Evolutionary conservation across 345 rosid species (phyloP).

Genomic region (Acer yangbiense): DNA sequence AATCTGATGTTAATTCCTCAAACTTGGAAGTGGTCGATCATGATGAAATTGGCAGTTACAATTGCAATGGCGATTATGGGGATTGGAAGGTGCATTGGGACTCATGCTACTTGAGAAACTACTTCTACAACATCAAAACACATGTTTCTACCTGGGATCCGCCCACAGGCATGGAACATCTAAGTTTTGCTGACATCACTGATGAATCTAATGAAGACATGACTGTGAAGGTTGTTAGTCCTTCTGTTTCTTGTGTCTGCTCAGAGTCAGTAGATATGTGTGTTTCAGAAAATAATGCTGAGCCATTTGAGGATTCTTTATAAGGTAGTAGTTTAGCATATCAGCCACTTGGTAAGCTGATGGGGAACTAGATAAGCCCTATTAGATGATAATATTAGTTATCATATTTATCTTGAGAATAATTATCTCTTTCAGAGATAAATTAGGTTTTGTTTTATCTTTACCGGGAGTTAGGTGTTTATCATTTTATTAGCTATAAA

Average conservation of each 20-base stretch:
- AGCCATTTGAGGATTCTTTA: conserved; percentile 26
- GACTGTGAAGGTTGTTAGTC: conserved; percentile 24
- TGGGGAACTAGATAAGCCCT: no score
- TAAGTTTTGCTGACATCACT: conserved; percentile 22
- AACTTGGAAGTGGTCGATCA: conserved; percentile 21
- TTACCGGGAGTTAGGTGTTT: no score
- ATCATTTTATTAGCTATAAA: no score
- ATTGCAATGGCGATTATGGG: conserved; percentile 29
- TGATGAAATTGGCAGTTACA: conserved; percentile 26
- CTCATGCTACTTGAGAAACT: conserved; percentile 61
- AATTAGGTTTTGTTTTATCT: no score
- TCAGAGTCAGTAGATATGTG: conserved; percentile 10
- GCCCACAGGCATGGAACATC: conserved; percentile 72
- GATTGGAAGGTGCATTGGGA: conserved; percentile 88
- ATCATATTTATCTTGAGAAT: no score
- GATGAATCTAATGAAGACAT: conserved; percentile 40
- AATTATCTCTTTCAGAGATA: no score
- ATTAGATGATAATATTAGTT: no score
- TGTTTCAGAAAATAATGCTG: conserved; percentile 13
- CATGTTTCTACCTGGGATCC: conserved; percentile 71
- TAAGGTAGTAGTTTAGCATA: conserved; percentile 21
- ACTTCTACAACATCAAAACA: conserved; percentile 65
- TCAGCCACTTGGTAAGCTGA: conserved; percentile 26
- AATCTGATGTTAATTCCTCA: conserved; percentile 25
- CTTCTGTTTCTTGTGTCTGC: conserved; percentile 22